Base-by-base conservation (phyloP, 768 basidiomycete species). In the Kwoniella shandongensis region DNA sequence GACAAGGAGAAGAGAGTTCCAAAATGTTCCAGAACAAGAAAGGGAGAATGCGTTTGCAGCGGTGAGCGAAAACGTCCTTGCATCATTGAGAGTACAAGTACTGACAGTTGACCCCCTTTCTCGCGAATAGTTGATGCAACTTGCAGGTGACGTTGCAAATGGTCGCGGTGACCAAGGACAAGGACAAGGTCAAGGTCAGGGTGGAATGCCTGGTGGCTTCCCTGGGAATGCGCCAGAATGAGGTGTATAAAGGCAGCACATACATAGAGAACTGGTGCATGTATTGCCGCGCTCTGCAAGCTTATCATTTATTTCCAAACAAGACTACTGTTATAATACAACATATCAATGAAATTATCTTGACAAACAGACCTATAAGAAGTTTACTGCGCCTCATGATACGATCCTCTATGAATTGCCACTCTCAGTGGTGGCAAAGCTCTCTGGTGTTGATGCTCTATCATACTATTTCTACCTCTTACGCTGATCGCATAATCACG, bases 141-240 rank as follows among this genome's bases (percentile, higher is more conserved):
- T 58, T 25, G 56, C 56, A 20, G 56, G 56, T 17, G 46, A 58
- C 23, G 56, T 58, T 2, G 56, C 50, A 0, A 41, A 58, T 29
- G 44, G 56, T 36, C 50, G 17, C 36, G 54, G 54, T 26, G n/a
- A 6, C 6, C 10, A 38, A 29, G 36, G n/a, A 8, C 22, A 18
- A 17, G 49, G 27, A 55, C 32, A 44, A 44, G 45, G 26, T 32
- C 41, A 6, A 12, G 46, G 40, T 12, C 60, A 51, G 11, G 66
- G 58, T n/a, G 57, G 47, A 26, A 64, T 64, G 62, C 66, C 66
- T 15, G 66, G 66, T 32, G 63, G 56, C n/a, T 68, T 68, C 44
- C 66, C 66, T 22, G 63, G 46, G n/a, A 7, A 18, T 42, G n/a
- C 6, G 6, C 8, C 6, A 18, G 22, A n/a, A 18, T 42, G 41